Conservation (phyloP, 495 filamentous ascomycete species). For the Penicillium paxilli region DNA sequence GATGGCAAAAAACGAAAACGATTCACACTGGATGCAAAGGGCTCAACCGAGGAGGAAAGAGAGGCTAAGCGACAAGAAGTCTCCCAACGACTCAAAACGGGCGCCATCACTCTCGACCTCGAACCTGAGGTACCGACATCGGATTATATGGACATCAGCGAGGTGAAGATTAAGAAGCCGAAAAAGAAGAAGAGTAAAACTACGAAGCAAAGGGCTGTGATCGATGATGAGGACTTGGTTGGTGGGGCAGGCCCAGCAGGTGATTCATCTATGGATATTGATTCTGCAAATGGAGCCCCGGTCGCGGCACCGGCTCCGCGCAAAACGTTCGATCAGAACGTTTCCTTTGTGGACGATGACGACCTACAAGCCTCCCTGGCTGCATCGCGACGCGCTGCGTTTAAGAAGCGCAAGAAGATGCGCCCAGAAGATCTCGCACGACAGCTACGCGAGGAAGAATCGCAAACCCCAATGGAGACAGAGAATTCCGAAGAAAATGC, state of each 20-base stretch:
- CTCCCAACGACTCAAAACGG: constrained; percentile 60
- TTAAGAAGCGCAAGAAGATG: constrained; percentile 86
- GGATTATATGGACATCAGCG: constrained; percentile 84
- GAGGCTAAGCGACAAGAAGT: constrained; percentile 59
- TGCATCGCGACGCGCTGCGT: constrained; percentile 71
- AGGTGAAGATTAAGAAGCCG: constrained; percentile 87
- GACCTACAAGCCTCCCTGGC: constrained; percentile 87
- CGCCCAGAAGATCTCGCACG: constrained; percentile 83
- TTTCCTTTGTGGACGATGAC: constrained; percentile 85
- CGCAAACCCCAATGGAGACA: constrained; percentile 54
- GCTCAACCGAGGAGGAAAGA: constrained; percentile 63
- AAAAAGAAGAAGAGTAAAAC: constrained; percentile 89
- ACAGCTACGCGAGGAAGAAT: constrained; percentile 74
- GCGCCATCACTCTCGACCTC: constrained; percentile 75
- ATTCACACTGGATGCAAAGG: constrained; percentile 80
- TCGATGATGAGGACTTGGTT: constrained; percentile 79
- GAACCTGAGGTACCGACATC: constrained; percentile 64
- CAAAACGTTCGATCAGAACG: constrained; percentile 64
- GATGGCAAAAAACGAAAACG: constrained; percentile 86
- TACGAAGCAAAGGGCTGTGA: constrained; percentile 64
- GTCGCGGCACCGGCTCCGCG: constrained; percentile 39
- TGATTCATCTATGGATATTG: constrained; percentile 72
- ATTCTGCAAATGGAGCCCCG: constrained; percentile 46
- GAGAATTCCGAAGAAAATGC: constrained; percentile 45
- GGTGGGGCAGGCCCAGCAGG: constrained; percentile 45